phyloP scores from a whole-genome alignment of 257 asterid genomes.

The Capsicum baccatum region DNA sequence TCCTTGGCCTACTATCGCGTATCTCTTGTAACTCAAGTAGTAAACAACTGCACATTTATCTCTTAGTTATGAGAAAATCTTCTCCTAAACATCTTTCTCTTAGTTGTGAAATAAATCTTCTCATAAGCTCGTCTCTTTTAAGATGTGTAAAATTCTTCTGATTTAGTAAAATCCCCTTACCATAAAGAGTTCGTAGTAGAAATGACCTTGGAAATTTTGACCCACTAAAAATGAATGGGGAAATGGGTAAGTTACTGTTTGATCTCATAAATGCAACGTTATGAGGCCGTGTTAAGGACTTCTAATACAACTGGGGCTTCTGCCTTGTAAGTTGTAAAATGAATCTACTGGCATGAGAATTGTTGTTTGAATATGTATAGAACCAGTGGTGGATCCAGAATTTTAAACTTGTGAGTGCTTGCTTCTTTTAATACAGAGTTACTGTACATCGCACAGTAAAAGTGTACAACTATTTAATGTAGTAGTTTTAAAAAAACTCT shows the following conservation, averaged over 20 bases:
- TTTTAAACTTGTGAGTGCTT: too few species aligned
- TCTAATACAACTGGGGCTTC: neutral
- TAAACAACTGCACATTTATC: neutral
- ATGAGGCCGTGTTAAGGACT: too few species aligned
- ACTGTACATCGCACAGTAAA: too few species aligned
- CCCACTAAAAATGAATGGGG: too few species aligned
- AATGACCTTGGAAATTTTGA: too few species aligned
- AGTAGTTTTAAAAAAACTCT: too few species aligned
- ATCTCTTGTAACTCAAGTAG: neutral
- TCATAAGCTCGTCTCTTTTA: neutral
- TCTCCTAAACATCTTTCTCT: neutral
- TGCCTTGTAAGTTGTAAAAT: neutral
- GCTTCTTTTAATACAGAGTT: too few species aligned
- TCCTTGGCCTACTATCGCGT: neutral
- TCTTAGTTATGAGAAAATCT: constrained; percentile 15
- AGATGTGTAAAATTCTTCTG: constrained; percentile 5
- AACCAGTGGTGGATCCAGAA: too few species aligned
- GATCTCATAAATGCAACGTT: neutral
- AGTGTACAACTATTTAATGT: too few species aligned
- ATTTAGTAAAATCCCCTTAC: neutral
- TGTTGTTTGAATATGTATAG: neutral
- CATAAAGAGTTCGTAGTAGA: too few species aligned
- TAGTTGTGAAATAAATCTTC: neutral
- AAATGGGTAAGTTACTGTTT: neutral
- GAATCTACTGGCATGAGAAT: constrained; percentile 5